Percentiles rank a stretch among this genome's conserved stretches.
Conservation (phyloP, 2,329 filamentous ascomycete species). For the Sclerotinia trifoliorum region DNA sequence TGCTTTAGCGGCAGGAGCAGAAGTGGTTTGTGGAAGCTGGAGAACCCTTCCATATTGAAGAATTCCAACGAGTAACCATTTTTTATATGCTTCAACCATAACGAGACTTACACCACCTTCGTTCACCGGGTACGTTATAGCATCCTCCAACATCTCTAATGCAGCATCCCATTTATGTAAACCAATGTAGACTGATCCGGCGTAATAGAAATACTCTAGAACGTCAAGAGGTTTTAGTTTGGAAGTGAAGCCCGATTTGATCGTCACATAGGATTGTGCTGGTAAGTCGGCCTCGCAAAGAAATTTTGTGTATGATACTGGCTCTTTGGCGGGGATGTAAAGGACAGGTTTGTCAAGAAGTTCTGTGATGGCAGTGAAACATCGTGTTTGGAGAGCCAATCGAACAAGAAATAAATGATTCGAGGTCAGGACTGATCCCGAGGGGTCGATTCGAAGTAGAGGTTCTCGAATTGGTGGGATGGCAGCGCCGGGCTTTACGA, state of each 20-base stretch:
- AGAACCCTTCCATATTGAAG: constrained; percentile 63
- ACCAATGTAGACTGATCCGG: constrained; percentile 64
- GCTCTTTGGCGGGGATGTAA: constrained; percentile 56
- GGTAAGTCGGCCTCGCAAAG: constrained; percentile 50
- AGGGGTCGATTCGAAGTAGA: constrained; percentile 65
- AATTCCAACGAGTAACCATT: constrained; percentile 78
- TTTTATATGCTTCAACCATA: constrained; percentile 89
- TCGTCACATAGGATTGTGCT: constrained; percentile 58
- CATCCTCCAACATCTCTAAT: constrained; percentile 59
- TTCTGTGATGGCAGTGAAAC: constrained; percentile 54
- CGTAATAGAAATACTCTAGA: constrained; percentile 65
- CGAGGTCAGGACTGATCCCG: constrained; percentile 63
- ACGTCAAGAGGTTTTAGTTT: constrained; percentile 53
- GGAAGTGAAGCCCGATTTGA: constrained; percentile 56
- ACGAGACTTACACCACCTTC: constrained; percentile 67
- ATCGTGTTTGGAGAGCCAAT: constrained; percentile 54
- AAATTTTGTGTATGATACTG: constrained; percentile 38
- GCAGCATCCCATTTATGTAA: constrained; percentile 62
- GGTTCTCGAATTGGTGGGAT: constrained; percentile 43
- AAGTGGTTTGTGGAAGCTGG: constrained; percentile 56
- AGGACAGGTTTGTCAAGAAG: constrained; percentile 65
- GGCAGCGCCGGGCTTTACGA: constrained; percentile 31
- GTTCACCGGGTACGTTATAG: constrained; percentile 64
- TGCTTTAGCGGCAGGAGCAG: constrained; percentile 51
- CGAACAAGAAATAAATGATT: constrained; percentile 58